Evolutionary conservation across 139 green algal species (phyloP).

Genomic region (Chlorella sp.): DNA sequence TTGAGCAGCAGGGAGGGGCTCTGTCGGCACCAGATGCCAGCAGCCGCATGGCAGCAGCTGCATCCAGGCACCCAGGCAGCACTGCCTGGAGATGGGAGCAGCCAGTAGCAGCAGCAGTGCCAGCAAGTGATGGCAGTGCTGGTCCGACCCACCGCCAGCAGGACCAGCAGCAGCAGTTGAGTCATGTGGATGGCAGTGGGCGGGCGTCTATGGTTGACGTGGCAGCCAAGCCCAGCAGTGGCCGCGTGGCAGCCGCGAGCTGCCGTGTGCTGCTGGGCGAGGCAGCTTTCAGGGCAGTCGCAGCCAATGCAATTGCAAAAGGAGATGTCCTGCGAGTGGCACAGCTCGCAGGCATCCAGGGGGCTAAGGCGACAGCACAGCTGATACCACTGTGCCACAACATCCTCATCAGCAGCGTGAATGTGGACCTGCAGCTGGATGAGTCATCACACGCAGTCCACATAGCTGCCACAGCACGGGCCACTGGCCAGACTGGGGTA

Average conservation of each 20-base stretch:
- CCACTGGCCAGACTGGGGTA: conserved; percentile 73
- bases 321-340: conserved; percentile 85
- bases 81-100: too few relatives aligned
- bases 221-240: conserved; percentile 43
- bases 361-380: conserved; percentile 72
- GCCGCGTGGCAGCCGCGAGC: conserved; percentile 53
- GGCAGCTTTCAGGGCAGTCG: conserved; percentile 59
- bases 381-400: conserved; percentile 91
- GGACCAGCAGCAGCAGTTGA: too few relatives aligned
- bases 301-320: conserved; percentile 69
- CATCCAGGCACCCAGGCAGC: too few relatives aligned
- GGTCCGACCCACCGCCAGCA: too few relatives aligned
- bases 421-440: conserved; percentile 62
- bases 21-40: too few relatives aligned
- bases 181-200: conserved; percentile 30
- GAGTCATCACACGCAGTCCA: conserved; percentile 30
- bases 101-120: too few relatives aligned
- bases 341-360: conserved; percentile 87
- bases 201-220: conserved; percentile 84
- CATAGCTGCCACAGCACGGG: conserved; percentile 46
- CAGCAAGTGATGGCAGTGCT: too few relatives aligned
- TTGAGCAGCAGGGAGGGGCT: too few relatives aligned
- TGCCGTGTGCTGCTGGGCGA: conserved; percentile 60
- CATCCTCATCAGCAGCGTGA: conserved; percentile 63
- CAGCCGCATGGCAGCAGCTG: too few relatives aligned